Percentiles rank a stretch among this genome's conserved stretches.
These are phyloP conservation scores for Calvatia gigantea DNA, from an alignment of 768 basidiomycete species.

Conservation along the genomic window DNA sequence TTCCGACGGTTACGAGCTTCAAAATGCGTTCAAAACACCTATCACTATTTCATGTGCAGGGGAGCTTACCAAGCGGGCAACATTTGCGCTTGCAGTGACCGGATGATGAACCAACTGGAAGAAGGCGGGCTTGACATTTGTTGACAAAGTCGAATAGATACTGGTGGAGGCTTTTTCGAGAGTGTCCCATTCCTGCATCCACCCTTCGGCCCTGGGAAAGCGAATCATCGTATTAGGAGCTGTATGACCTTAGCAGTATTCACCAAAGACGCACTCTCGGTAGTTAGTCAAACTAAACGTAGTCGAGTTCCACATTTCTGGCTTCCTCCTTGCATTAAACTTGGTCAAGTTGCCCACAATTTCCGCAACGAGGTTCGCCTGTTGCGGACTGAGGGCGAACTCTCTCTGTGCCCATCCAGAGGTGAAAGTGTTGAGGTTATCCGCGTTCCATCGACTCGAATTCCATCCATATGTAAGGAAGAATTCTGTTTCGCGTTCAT, in stretches of 20 bases:
- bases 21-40: no score
- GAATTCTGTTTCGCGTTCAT: constrained; percentile 67
- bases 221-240: not conserved
- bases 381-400: constrained; percentile 41
- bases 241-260: not conserved
- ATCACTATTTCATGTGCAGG: no score
- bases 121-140: constrained; percentile 50
- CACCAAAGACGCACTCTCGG: constrained; percentile 49
- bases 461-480: constrained; percentile 65
- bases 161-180: constrained; percentile 45
- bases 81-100: constrained; percentile 51
- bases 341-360: constrained; percentile 54
- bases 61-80: constrained; percentile 49
- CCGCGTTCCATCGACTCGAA: constrained; percentile 46
- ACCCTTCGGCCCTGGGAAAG: constrained; percentile 47
- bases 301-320: constrained; percentile 58
- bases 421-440: constrained; percentile 51
- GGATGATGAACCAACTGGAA: constrained; percentile 69
- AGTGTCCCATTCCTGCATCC: constrained; percentile 46
- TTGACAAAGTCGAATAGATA: constrained; percentile 48
- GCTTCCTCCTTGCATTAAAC: constrained; percentile 60
- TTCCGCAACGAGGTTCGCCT: constrained; percentile 40
- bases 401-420: constrained; percentile 59
- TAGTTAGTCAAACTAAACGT: constrained; percentile 63
- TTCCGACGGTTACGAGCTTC: constrained; percentile 52